Evolutionary conservation across 768 basidiomycete species (phyloP), one percentile per base, ranked within the genome.

Genomic region (Paxillus rubicundulus): DNA sequence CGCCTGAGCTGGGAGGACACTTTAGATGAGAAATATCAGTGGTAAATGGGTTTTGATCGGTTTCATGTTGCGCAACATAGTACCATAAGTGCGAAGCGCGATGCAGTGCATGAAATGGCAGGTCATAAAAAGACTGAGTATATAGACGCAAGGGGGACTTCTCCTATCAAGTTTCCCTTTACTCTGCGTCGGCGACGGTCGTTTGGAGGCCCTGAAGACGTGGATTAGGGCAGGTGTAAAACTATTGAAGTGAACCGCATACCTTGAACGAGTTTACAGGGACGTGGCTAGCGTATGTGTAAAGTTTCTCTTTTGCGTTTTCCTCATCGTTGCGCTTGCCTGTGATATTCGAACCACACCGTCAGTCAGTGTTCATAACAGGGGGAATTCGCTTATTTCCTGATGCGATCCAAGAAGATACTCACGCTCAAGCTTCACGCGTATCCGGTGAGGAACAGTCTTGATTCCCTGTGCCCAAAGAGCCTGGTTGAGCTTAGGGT

Each of bases 261-360:
- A 87, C 94, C 87, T 96, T 95, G 87, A 92, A 93, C 41, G 85
- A 74, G 8, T 72, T 64, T 41, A 92, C 90, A 42, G 84, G 78
- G 50, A 97, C 86, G 68, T 89, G 82, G 53, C 82, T 82, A 58
- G 90, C 94, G 70, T 93, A 92, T 28, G 91, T 95, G 81, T 77
- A 98, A 51, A 97, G 87, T 78, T 95, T 97, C 81, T 96, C 95
- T 78, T 95, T 97, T 53, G 97, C 96, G 64, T 87, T 89, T 80
- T 99, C 96, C 63, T 98, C 95, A 74, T 99, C 96, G 73, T 98
- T 98, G 66, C 97, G 90, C 79, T 95, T 96, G 65, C 96, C 90
- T 94, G 62, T 32, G 14, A 55, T 28, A 13, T 12, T 3, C 39
- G 16, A 58, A 47, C 41, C 7, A 33, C 20, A 18, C 13, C 6